Conservation (phyloP, 306 rosid species). For the Ammopiptanthus mongolicus region DNA sequence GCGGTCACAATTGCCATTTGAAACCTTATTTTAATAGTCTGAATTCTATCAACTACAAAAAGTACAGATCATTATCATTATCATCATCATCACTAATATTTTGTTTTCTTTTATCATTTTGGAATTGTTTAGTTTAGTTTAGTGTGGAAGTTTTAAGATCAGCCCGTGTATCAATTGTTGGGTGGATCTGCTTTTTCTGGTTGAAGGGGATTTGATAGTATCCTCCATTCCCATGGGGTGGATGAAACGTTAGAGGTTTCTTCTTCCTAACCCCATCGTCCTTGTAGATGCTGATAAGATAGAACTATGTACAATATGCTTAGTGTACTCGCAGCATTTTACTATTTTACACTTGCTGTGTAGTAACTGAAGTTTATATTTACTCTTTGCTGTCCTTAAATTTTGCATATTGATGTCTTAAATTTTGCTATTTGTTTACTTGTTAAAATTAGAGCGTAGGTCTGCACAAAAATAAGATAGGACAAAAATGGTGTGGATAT, state of each 20-base stretch:
- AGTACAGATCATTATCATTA: too few relatives aligned
- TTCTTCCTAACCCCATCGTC: background rate
- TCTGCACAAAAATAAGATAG: too few relatives aligned
- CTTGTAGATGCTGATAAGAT: background rate
- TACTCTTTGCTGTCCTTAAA: background rate
- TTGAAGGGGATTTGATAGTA: background rate
- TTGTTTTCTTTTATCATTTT: background rate
- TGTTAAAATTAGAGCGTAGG: too few relatives aligned
- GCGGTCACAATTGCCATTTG: too few relatives aligned
- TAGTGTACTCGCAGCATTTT: slow-evolving; percentile 8
- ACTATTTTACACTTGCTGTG: slow-evolving; percentile 15
- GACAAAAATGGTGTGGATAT: too few relatives aligned
- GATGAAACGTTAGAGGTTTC: slow-evolving; percentile 3
- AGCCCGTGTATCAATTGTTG: background rate
- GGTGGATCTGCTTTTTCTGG: too few relatives aligned
- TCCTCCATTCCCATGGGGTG: background rate
- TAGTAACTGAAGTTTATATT: background rate
- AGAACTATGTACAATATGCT: slow-evolving; percentile 18
- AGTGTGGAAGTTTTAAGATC: background rate
- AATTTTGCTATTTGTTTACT: too few relatives aligned
- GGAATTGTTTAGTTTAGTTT: background rate
- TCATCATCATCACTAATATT: background rate
- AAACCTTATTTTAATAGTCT: too few relatives aligned
- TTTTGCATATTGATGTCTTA: background rate
- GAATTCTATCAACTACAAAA: background rate